phyloP scores from a whole-genome alignment of 2,329 filamentous ascomycete genomes.

The Fusarium torreyae region DNA sequence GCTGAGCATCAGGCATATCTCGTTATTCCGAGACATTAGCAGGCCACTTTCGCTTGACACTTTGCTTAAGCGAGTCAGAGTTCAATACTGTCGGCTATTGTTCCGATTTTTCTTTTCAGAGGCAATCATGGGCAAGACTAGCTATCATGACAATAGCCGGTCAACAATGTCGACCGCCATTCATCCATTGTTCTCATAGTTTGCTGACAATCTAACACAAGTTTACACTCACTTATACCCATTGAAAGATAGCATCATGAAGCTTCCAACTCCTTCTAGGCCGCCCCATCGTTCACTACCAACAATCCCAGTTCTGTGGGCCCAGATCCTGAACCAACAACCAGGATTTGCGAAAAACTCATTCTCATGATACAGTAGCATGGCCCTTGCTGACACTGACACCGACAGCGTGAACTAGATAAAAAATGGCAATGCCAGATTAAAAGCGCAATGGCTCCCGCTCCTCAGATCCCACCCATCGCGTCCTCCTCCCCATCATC shows the following conservation, averaged over 20 bases:
- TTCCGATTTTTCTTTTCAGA: neutral
- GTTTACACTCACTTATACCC: neutral
- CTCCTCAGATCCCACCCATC: slow-evolving; percentile 44
- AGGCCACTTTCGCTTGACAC: neutral
- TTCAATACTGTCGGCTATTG: neutral
- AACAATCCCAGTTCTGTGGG: slow-evolving; percentile 41
- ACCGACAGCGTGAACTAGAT: slow-evolving; percentile 10
- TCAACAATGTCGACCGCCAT: too few relatives aligned
- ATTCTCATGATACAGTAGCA: slow-evolving; percentile 36
- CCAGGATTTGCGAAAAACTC: slow-evolving; percentile 33
- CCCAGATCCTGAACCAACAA: slow-evolving; percentile 24
- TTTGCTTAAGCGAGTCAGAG: neutral
- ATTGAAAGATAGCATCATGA: slow-evolving; percentile 15
- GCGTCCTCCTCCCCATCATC: slow-evolving; percentile 25
- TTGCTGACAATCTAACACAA: neutral
- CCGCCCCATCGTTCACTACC: slow-evolving; percentile 24
- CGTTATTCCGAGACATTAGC: neutral
- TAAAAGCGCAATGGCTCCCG: slow-evolving; percentile 32
- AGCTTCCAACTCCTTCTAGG: slow-evolving; percentile 18
- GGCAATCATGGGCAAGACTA: neutral
- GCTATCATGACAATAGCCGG: neutral
- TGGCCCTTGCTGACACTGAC: slow-evolving; percentile 10
- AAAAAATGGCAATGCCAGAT: slow-evolving; percentile 21
- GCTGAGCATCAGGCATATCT: slow-evolving; percentile 41
- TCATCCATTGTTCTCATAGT: neutral